Evolutionary conservation across 805 yeast species (phyloP).

Genomic region (Candida michaelii): DNA sequence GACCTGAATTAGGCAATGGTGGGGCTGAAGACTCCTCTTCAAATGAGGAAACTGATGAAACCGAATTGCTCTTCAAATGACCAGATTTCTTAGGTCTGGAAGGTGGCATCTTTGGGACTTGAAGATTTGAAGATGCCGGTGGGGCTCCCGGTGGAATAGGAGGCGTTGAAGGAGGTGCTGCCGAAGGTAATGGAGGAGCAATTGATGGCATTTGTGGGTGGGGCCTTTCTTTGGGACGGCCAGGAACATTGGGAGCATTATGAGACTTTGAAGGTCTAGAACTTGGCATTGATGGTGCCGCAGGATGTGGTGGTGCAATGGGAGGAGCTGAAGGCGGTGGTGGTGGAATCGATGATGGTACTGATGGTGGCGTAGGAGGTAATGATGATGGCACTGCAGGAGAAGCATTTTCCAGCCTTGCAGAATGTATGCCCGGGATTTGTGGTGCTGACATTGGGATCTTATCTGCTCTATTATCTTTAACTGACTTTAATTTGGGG

Average conservation of each 20-base stretch:
- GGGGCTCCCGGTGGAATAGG: conserved; percentile 21
- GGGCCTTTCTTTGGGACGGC: conserved; percentile 5
- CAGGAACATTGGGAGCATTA: conserved; percentile 18
- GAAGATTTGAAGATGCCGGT: conserved; percentile 15
- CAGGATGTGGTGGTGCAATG: conserved; percentile 24
- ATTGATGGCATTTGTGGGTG: too few species aligned
- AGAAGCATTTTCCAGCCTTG: conserved; percentile 3
- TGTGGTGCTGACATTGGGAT: conserved; percentile 40
- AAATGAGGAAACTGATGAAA: conserved; percentile 20
- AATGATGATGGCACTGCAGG: conserved; percentile 25
- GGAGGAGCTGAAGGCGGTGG: conserved; percentile 28
- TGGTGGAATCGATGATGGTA: conserved; percentile 18
- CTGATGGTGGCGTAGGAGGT: conserved; percentile 25
- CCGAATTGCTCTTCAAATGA: conserved; percentile 27
- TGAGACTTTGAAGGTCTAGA: conserved; percentile 11
- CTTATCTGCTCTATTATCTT: conserved; percentile 37
- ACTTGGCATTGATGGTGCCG: conserved; percentile 22
- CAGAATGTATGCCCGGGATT: conserved; percentile 25
- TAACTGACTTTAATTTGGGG: conserved; percentile 58
- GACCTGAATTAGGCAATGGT: conserved; percentile 2
- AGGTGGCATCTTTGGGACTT: conserved; percentile 38
- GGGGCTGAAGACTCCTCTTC: conserved; percentile 15
- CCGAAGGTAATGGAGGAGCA: not conserved
- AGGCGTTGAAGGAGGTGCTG: conserved; percentile 24
- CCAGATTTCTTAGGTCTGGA: conserved; percentile 39